These are phyloP conservation scores for Drechslerella dactyloides DNA, from an alignment of 2,329 filamentous ascomycete genomes.

Conservation along the genomic window DNA sequence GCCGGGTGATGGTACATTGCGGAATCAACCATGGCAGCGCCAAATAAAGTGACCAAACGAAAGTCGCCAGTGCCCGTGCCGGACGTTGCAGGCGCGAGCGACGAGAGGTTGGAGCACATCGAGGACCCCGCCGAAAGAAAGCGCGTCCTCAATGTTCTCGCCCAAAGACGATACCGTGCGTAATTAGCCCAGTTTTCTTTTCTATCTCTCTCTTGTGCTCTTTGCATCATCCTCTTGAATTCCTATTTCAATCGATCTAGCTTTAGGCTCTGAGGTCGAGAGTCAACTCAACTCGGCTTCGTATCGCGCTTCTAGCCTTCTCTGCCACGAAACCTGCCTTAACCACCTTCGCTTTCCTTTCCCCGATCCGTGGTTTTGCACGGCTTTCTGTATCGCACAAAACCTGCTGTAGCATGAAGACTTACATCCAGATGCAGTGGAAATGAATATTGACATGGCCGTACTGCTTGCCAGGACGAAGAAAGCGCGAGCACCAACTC, in stretches of 20 bases:
- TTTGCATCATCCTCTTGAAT: no score
- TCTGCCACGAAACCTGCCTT: no score
- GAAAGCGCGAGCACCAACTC: constrained; percentile 48
- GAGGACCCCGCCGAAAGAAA: constrained; percentile 49
- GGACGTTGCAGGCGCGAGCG: constrained; percentile 37
- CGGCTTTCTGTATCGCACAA: no score
- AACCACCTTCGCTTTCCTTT: no score
- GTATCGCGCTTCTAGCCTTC: no score
- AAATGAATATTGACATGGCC: constrained; percentile 6
- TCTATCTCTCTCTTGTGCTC: no score
- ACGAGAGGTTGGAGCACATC: constrained; percentile 41
- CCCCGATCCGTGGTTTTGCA: no score
- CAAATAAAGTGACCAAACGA: constrained; percentile 36
- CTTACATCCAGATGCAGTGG: no score
- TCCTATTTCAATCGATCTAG: no score
- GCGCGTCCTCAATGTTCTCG: constrained; percentile 43
- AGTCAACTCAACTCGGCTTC: constrained; percentile 15
- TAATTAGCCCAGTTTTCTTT: constrained; percentile 17
- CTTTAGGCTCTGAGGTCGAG: not conserved
- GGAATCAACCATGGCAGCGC: constrained; percentile 34
- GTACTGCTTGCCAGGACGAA: constrained; percentile 18
- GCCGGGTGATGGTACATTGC: constrained; percentile 16
- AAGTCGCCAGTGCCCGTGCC: constrained; percentile 46
- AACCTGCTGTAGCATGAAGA: no score
- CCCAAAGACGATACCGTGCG: constrained; percentile 50